Evolutionary conservation across 192 early-diverging fungal genomes (phyloP).

Genomic region (Glomus cerebriforme): DNA sequence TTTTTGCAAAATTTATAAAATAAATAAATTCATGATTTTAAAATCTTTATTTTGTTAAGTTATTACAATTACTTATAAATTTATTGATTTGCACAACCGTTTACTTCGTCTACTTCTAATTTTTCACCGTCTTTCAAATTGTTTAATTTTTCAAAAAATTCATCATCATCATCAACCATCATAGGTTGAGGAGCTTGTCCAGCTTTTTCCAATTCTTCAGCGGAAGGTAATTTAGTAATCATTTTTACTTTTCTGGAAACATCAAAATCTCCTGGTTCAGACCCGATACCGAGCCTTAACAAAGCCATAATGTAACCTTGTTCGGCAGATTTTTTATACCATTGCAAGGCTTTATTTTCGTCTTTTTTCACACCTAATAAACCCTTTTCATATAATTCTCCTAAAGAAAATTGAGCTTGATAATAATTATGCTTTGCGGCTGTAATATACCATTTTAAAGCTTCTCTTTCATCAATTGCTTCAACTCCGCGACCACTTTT

Average conservation of each 20-base stretch:
- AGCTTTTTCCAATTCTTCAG: not conserved
- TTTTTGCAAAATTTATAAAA: too few species aligned
- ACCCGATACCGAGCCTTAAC: slow-evolving; percentile 63
- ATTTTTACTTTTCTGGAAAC: not conserved
- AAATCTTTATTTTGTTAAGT: not conserved
- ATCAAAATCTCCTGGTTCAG: not conserved
- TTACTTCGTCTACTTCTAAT: not conserved
- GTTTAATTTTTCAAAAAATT: not conserved
- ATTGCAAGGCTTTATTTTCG: slow-evolving; percentile 53
- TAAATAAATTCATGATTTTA: too few species aligned
- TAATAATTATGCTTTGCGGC: not conserved
- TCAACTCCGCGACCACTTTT: not conserved
- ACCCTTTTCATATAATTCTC: not conserved
- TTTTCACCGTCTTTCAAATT: not conserved
- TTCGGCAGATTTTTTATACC: slow-evolving; percentile 55
- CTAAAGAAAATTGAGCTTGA: not conserved
- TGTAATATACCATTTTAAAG: not conserved
- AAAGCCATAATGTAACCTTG: slow-evolving; percentile 62
- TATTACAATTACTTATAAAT: not conserved
- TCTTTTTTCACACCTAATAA: not conserved
- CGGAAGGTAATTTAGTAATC: not conserved
- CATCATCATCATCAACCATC: not conserved
- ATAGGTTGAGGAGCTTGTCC: not conserved
- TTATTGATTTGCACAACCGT: not conserved
- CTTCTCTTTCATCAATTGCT: not conserved